Base-by-base conservation (phyloP, 2,329 filamentous ascomycete species). In the Curvularia sp. region DNA sequence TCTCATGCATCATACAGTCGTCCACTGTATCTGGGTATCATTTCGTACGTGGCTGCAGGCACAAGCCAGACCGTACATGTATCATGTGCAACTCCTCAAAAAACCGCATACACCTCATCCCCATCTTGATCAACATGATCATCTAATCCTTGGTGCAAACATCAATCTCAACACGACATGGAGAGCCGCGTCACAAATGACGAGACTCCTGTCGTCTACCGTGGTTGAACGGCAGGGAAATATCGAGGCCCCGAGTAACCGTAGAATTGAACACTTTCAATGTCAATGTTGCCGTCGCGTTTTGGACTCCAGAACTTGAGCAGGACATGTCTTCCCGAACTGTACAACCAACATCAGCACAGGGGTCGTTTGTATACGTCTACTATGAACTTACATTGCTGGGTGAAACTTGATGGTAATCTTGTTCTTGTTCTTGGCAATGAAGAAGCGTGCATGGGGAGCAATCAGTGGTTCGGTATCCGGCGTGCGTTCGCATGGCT, bases 221-320 rank as follows among this genome's bases (percentile, higher is more conserved):
- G 64, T n/a, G 63, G 57, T 43, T 89, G 83, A 27, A 88, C 78
- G 2, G 88, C 85, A 7, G 92, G 91, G 70, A 96, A 95, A 76
- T 89, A 97, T 59, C 93, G 86, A 9, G 91, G 90, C 4, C 94
- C 94, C 0, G 92, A 91, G 77, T 89, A 97, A 0, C 94, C 94
- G 70, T 90, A 89, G 1, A 89, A 90, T 57, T 93, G 85, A 23
- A 97, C 88, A 45, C 89, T 92, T 75, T 97, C 90, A 38, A 98
- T 92, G 72, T 97, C 93, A 63, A 97, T 96, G 69, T 96, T 96
- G 3, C 85, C 82, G 47, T 88, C 86, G 25, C 87, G 84, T 58
- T 86, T 86, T 1, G 90, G 90, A 68, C 89, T 93, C 91, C 92
- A 97, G 75, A 97, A 86, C 81, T 97, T 97, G 63, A 98, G 81